Evolutionary conservation across 2,329 filamentous ascomycete genomes (phyloP).

Genomic region (Stagonosporopsis vannaccii): DNA sequence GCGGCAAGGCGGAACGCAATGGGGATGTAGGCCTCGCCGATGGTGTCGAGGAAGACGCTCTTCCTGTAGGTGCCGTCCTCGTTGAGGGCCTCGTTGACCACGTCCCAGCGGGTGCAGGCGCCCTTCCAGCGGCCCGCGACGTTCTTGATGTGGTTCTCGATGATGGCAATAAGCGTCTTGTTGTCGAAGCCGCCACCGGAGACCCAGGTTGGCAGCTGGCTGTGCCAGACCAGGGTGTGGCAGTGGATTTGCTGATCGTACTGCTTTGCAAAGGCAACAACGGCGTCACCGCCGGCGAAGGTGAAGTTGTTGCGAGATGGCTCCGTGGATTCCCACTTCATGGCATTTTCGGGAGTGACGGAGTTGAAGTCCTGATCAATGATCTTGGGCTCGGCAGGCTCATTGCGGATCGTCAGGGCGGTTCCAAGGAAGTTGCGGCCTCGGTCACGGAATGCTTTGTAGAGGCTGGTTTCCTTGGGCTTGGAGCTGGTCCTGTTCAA

Average conservation of each 20-base stretch:
- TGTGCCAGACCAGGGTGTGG: constrained; percentile 54
- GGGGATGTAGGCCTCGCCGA: constrained; percentile 55
- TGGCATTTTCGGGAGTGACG: constrained; percentile 32
- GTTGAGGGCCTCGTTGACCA: constrained; percentile 54
- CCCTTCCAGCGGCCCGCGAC: constrained; percentile 50
- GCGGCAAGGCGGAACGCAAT: constrained; percentile 55
- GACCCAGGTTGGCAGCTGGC: constrained; percentile 52
- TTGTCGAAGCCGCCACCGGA: constrained; percentile 49
- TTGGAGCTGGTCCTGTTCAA: constrained; percentile 5
- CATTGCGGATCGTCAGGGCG: constrained; percentile 36
- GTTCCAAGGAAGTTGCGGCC: constrained; percentile 36
- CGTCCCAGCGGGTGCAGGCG: constrained; percentile 51
- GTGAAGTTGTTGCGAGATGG: constrained; percentile 49
- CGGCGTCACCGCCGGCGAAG: constrained; percentile 47
- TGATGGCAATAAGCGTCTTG: constrained; percentile 50
- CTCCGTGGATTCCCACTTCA: constrained; percentile 50
- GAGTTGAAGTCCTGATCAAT: constrained; percentile 42
- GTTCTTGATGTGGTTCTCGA: constrained; percentile 53
- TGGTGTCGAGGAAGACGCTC: constrained; percentile 52
- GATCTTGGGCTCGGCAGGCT: constrained; percentile 33
- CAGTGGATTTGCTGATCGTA: constrained; percentile 49
- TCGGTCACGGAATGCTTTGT: constrained; percentile 34
- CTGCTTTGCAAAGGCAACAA: constrained; percentile 44
- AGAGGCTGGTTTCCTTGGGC: constrained; percentile 30
- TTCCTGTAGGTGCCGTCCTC: constrained; percentile 56